These are phyloP conservation scores for Dipodascopsis tothii DNA, from an alignment of 805 yeast species.

Conservation along the genomic window DNA sequence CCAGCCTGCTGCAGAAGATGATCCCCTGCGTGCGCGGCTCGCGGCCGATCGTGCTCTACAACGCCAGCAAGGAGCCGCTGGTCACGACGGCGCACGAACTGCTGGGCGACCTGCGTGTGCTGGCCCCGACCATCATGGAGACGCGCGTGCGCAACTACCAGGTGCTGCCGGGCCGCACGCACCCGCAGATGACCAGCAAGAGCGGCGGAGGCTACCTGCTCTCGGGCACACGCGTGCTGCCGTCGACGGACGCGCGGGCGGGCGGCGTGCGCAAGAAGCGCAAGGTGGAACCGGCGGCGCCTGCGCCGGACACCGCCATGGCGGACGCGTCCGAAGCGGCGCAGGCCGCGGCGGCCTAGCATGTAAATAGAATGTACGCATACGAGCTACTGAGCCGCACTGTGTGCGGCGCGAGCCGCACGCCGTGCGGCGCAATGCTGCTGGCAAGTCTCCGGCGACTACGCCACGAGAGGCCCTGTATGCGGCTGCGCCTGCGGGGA, in stretches of 20 bases:
- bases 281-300: too few species aligned
- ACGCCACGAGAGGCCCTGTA: too few species aligned
- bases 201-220: slow-evolving; percentile 87
- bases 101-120: slow-evolving; percentile 53
- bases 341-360: too few species aligned
- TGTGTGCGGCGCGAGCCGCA: too few species aligned
- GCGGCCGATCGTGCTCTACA: slow-evolving; percentile 75
- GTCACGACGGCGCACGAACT: slow-evolving; percentile 67
- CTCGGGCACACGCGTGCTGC: slow-evolving; percentile 71
- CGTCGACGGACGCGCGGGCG: slow-evolving; percentile 33
- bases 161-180: slow-evolving; percentile 87
- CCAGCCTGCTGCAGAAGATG: slow-evolving; percentile 54
- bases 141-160: slow-evolving; percentile 81
- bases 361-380: too few species aligned
- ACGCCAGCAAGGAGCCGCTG: slow-evolving; percentile 71
- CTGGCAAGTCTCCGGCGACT: too few species aligned
- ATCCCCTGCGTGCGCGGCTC: slow-evolving; percentile 71
- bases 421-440: too few species aligned
- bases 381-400: too few species aligned
- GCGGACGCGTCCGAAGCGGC: too few species aligned
- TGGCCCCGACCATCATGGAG: slow-evolving; percentile 79
- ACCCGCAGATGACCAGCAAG: slow-evolving; percentile 88
- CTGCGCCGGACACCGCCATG: too few species aligned
- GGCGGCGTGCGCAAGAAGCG: slow-evolving; percentile 13
- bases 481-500: too few species aligned